These are phyloP conservation scores for Xanthoceras sorbifolium DNA, from an alignment of 345 rosid genomes.

Conservation along the genomic window DNA sequence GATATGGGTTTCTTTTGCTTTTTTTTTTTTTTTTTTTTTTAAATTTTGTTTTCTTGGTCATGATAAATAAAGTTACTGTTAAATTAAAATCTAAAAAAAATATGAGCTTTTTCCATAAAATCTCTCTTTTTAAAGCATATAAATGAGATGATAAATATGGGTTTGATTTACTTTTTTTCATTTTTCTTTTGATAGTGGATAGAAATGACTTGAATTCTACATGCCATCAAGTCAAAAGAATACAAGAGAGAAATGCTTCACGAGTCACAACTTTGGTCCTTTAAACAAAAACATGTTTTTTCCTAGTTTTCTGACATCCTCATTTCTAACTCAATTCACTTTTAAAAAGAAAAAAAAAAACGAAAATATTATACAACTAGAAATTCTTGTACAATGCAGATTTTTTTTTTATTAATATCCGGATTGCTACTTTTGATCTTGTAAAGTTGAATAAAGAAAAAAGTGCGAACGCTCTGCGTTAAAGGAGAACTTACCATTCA, in stretches of 20 bases:
- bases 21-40: no score
- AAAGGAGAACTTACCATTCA: neutral
- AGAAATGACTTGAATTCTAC: neutral
- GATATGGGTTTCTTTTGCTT: conserved; percentile 16
- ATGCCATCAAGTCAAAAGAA: neutral
- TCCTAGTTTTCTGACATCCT: neutral
- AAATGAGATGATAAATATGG: neutral
- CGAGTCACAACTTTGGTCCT: neutral
- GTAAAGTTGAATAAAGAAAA: no score
- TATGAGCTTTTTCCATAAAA: neutral
- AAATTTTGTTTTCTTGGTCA: no score
- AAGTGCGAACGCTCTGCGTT: no score
- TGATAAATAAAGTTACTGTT: neutral
- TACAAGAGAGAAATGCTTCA: neutral
- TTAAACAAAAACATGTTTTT: no score
- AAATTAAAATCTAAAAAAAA: neutral
- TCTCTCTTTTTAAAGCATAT: neutral
- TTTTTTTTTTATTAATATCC: no score
- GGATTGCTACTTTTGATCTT: no score
- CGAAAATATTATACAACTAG: no score
- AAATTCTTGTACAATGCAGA: no score
- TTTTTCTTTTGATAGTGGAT: neutral
- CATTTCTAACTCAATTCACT: no score
- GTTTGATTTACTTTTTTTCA: neutral
- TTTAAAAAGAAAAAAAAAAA: no score